Evolutionary conservation across 495 filamentous ascomycete genomes (phyloP).

Genomic region (Wilcoxina mikolae): DNA sequence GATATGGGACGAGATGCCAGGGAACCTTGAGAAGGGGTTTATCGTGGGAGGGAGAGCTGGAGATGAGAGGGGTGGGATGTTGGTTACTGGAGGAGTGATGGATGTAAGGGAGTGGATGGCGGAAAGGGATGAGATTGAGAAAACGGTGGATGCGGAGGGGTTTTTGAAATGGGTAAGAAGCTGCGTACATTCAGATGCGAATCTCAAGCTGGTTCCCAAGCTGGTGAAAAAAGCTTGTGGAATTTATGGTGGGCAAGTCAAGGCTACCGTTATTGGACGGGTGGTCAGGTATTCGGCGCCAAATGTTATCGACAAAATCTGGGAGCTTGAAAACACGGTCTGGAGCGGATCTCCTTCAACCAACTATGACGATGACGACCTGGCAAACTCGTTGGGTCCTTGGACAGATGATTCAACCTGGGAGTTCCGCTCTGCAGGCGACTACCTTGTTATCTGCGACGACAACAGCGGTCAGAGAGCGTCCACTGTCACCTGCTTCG

Average conservation of each 20-base stretch:
- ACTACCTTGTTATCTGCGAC: slow-evolving; percentile 20
- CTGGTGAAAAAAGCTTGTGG: slow-evolving; percentile 8
- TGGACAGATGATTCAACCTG: slow-evolving; percentile 12
- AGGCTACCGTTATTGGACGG: slow-evolving; percentile 9
- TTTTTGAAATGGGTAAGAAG: slow-evolving; percentile 15
- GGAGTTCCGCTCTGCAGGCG: slow-evolving; percentile 24
- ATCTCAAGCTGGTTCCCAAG: slow-evolving; percentile 21
- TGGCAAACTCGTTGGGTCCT: slow-evolving; percentile 12
- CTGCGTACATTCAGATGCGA: slow-evolving; percentile 21
- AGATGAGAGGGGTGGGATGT: background rate
- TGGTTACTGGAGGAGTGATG: background rate
- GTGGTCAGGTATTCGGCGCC: slow-evolving; percentile 23
- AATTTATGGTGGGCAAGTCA: slow-evolving; percentile 7
- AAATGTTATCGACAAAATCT: slow-evolving; percentile 11
- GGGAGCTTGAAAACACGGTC: slow-evolving; percentile 17
- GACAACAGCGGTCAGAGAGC: slow-evolving; percentile 14
- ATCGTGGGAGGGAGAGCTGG: background rate
- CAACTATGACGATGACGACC: slow-evolving; percentile 5
- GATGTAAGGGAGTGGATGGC: background rate
- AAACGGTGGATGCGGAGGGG: slow-evolving; percentile 9
- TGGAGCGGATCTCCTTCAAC: too few species aligned
- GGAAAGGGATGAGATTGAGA: slow-evolving; percentile 11
- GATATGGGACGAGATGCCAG: slow-evolving; percentile 10
- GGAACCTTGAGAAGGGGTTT: background rate
- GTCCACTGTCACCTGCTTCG: slow-evolving; percentile 22